A percentile compares a stretch with the other conserved stretches of the same genome.
Conservation (phyloP, 2,329 filamentous ascomycete species). For the Cryphonectria nitschkei region DNA sequence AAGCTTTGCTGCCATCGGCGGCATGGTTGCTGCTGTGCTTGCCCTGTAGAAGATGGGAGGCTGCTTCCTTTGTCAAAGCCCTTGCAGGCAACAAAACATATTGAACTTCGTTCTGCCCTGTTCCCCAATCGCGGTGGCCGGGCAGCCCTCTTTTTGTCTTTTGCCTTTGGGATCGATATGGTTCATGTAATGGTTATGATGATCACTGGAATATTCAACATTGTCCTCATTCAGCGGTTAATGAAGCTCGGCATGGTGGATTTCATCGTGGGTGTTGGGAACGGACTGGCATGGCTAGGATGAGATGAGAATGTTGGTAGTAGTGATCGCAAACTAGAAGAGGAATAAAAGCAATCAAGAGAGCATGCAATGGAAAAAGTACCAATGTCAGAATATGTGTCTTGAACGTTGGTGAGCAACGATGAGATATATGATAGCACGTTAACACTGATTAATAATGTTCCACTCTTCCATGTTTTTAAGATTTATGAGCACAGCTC, state of each 20-base stretch:
- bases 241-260: neutral
- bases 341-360: neutral
- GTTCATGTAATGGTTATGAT: neutral
- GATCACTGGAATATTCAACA: neutral
- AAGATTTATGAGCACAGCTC: neutral
- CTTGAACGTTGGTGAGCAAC: neutral
- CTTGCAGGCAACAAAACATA: neutral
- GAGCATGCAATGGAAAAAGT: neutral
- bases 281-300: neutral
- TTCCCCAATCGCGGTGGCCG: neutral
- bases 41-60: conserved; percentile 42
- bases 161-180: neutral
- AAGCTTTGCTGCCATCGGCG: conserved; percentile 45
- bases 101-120: neutral
- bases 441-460: neutral
- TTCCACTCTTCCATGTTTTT: neutral
- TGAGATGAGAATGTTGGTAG: neutral
- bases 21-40: conserved; percentile 46
- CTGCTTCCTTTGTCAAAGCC: neutral
- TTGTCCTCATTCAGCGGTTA: neutral
- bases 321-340: neutral
- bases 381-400: neutral
- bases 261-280: neutral
- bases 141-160: neutral
- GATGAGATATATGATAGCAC: neutral